phyloP scores from a whole-genome alignment of 768 basidiomycete genomes.

The Thelephora aurantiotincta region DNA sequence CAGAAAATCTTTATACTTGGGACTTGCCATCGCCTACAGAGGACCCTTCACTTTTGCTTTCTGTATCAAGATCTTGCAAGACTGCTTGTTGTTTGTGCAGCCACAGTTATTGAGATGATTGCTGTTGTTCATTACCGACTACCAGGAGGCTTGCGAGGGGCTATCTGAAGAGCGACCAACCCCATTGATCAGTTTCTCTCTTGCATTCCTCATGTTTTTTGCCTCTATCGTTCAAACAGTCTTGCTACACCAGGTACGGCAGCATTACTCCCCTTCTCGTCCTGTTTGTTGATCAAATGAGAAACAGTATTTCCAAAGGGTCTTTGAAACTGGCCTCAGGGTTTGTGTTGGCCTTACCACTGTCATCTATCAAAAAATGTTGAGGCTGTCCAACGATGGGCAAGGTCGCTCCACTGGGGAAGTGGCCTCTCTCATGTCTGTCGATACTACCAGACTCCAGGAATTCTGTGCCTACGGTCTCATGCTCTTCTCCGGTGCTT shows the following conservation, averaged over 20 bases:
- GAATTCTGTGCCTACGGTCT: conserved; percentile 75
- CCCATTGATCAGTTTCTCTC: conserved; percentile 53
- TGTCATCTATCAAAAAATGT: conserved; percentile 82
- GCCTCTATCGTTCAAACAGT: conserved; percentile 69
- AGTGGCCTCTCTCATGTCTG: conserved; percentile 89
- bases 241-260: conserved; percentile 61
- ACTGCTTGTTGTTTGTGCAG: conserved; percentile 70
- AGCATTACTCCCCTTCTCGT: too few species aligned
- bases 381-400: conserved; percentile 74
- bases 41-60: conserved; percentile 50
- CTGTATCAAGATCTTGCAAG: too few species aligned
- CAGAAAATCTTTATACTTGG: too few species aligned
- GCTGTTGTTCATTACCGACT: conserved; percentile 67
- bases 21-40: conserved; percentile 70
- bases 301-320: conserved; percentile 69
- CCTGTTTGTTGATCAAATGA: too few species aligned
- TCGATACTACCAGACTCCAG: conserved; percentile 67
- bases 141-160: conserved; percentile 33
- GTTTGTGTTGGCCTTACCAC: too few species aligned
- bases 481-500: conserved; percentile 74
- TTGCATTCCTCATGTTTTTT: conserved; percentile 70
- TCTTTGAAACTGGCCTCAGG: conserved; percentile 85
- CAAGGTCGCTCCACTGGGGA: too few species aligned
- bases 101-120: conserved; percentile 76
- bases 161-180: conserved; percentile 16